Evolutionary conservation across 768 basidiomycete genomes (phyloP), one percentile per base, ranked within the genome.

Genomic region (Lactarius indigo): DNA sequence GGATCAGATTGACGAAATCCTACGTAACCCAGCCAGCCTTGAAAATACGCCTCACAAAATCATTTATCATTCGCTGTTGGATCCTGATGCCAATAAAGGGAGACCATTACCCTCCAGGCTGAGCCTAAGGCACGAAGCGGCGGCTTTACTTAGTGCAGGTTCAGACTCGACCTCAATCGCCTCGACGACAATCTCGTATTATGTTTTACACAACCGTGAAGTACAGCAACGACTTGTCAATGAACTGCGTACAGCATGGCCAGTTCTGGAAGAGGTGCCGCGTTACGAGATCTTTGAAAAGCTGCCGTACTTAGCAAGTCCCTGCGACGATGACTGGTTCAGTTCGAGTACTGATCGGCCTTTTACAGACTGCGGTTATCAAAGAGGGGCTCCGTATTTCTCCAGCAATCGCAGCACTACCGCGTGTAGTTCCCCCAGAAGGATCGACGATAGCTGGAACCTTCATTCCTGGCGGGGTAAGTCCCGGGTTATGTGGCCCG

Each of bases 351-450:
- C 52, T 54, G 7, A 54, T 8, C 4, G 12, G 23, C 17, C 17
- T 41, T 41, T 18, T 41, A 7, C 41, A 41, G 41, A 41, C 41
- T 15, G 41, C 41, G 6, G 23, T 54, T 17, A 28, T 54, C 12
- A 54, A 54, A 17, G 52, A 54, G 52, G 52, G 52, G 1, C 52
- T 54, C 5, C 52, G 52, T 8, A 54, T 54, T 8, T 54, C 18
- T 12, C 52, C 52, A 12, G 52, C 15, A n/a, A 18, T 15, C 52
- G 15, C 52, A 5, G 50, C 60, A 62, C 70, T 35, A 57, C 67
- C 28, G 64, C 64, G 61, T 63, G 10, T 66, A 63, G 30, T 71
- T 63, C 64, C 28, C 65, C 26, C 57, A 57, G 59, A 41, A 41
- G 41, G 41, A 18, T 17, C 41, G 41, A 41, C 41, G 41, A 41